Conservation (phyloP, 1,284 basidiomycete species). For the Bjerkandera adusta region DNA sequence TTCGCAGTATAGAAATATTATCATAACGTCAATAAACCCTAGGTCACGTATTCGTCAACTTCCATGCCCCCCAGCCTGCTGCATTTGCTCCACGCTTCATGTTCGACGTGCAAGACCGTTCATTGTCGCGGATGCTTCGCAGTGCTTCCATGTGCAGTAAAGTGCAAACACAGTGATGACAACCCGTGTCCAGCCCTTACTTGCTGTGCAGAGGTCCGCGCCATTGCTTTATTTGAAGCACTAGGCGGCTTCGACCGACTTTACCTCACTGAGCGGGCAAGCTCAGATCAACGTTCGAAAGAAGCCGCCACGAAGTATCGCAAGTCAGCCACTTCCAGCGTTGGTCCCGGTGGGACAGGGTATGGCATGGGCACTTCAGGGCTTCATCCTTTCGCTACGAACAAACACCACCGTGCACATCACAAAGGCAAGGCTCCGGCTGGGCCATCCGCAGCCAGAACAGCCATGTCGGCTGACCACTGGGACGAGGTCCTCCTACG, state of each 20-base stretch:
- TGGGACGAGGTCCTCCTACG: slow-evolving; percentile 43
- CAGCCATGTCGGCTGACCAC: slow-evolving; percentile 22
- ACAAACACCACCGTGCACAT: not conserved
- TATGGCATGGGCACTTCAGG: slow-evolving; percentile 32
- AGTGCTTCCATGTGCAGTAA: slow-evolving; percentile 33
- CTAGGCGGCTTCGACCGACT: slow-evolving; percentile 47
- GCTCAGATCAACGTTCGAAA: slow-evolving; percentile 36
- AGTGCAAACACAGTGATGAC: slow-evolving; percentile 40
- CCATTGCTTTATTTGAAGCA: slow-evolving; percentile 48
- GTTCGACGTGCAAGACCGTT: slow-evolving; percentile 39
- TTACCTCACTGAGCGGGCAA: slow-evolving; percentile 39
- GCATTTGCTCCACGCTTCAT: slow-evolving; percentile 41
- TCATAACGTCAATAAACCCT: slow-evolving; percentile 2
- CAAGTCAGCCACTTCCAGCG: slow-evolving; percentile 23
- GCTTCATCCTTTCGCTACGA: slow-evolving; percentile 5
- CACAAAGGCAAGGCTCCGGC: not conserved
- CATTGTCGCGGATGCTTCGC: slow-evolving; percentile 50
- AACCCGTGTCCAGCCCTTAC: slow-evolving; percentile 33
- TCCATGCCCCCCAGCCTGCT: slow-evolving; percentile 35
- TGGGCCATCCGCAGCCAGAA: not conserved
- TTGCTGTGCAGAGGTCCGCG: slow-evolving; percentile 47
- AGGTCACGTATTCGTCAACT: slow-evolving; percentile 42
- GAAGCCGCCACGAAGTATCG: slow-evolving; percentile 29
- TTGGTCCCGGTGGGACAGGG: slow-evolving; percentile 53
- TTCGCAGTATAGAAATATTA: slow-evolving; percentile 3